These are phyloP conservation scores for Trichoderma sp. DNA, from an alignment of 2,329 filamentous ascomycete genomes.

Conservation along the genomic window DNA sequence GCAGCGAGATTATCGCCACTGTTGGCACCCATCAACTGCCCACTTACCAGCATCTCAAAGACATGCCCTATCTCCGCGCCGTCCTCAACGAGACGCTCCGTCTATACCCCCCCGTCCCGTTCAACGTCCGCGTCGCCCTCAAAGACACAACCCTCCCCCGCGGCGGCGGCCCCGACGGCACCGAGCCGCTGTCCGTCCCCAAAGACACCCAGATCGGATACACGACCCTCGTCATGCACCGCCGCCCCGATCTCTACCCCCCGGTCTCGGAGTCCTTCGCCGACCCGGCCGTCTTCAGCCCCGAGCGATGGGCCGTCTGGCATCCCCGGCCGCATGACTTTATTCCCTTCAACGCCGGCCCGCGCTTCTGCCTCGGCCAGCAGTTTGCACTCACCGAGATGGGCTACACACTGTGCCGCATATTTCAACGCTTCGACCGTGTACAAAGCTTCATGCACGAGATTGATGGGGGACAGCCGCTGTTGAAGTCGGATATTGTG, in stretches of 20 bases:
- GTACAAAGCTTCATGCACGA: constrained; percentile 56
- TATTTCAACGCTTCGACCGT: constrained; percentile 68
- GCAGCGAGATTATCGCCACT: constrained; percentile 64
- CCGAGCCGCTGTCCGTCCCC: constrained; percentile 60
- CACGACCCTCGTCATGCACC: constrained; percentile 68
- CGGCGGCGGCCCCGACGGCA: constrained; percentile 63
- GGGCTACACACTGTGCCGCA: constrained; percentile 65
- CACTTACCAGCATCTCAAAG: constrained; percentile 78
- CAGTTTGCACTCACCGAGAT: constrained; percentile 79
- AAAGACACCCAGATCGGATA: constrained; percentile 66
- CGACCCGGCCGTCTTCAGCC: constrained; percentile 52
- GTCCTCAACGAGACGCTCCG: constrained; percentile 75
- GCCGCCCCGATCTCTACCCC: constrained; percentile 61
- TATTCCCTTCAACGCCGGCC: constrained; percentile 71
- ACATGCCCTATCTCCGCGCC: constrained; percentile 77
- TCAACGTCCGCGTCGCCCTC: constrained; percentile 71
- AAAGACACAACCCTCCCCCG: constrained; percentile 71
- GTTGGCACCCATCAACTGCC: constrained; percentile 62
- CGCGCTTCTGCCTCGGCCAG: constrained; percentile 72
- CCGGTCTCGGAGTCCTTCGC: constrained; percentile 43
- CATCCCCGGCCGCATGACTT: constrained; percentile 66
- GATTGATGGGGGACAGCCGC: constrained; percentile 53
- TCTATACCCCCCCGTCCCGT: constrained; percentile 73
- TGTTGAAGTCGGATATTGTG: constrained; percentile 58
- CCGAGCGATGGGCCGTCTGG: constrained; percentile 63